Base-by-base conservation (phyloP, 139 green algal genomes). In the Chlamydomonas sp. region DNA sequence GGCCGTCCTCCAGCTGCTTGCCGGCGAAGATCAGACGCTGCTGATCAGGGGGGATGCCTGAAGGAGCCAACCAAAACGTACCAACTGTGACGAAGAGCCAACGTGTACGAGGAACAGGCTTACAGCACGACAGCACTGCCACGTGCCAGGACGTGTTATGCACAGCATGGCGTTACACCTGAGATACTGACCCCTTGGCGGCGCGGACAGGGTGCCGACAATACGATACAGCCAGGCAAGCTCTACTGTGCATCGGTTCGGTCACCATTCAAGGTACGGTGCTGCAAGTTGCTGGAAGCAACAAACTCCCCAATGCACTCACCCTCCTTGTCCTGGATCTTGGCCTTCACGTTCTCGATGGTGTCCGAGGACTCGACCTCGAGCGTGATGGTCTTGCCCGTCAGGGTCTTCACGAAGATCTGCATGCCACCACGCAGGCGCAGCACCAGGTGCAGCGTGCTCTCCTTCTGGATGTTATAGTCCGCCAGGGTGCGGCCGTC, bases 381-480 rank as follows among this genome's bases (percentile, higher is more conserved):
- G n/a, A n/a, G n/a, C n/a, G n/a, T n/a, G n/a, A n/a, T n/a, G n/a
- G n/a, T n/a, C n/a, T n/a, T n/a, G n/a, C n/a, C n/a, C n/a, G n/a
- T n/a, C n/a, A n/a, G n/a, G n/a, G n/a, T n/a, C n/a, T n/a, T n/a
- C n/a, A n/a, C n/a, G n/a, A n/a, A n/a, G n/a, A n/a, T n/a, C n/a
- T n/a, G n/a, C n/a, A n/a, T n/a, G 9, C 66, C 66, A 14, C 66
- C 66, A 1, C 66, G 66, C 66, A 71, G 66, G 66, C 93, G 90
- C 75, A 96, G 90, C 88, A 96, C 93, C 85, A 96, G 88, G 86
- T 96, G 94, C 16, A 96, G 92, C 5, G 94, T 96, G 57, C 84
- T 92, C 92, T 96, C 96, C 94, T 99, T 99, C 93, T 99, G 96
- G 89, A 99, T 98, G 93, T 99, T 99, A 96, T 98, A 99, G 91